Conservation (phyloP, 768 basidiomycete species). For the Leccinum truebloodii region DNA sequence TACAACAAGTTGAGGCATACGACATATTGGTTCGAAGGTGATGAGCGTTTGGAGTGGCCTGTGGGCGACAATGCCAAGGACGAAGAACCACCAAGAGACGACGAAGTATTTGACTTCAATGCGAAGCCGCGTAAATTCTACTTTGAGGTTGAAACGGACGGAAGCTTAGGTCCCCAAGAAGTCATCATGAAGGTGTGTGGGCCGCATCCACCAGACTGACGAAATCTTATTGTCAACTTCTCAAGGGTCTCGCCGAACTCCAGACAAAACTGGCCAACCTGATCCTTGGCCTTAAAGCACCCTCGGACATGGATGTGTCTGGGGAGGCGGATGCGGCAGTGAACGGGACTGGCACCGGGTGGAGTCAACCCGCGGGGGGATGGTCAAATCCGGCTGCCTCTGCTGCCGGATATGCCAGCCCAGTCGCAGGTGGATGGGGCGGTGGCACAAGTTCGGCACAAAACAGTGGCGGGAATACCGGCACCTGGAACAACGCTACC, state of each 20-base stretch:
- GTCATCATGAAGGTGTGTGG: slow-evolving; percentile 76
- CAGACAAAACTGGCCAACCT: slow-evolving; percentile 81
- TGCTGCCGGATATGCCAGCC: slow-evolving; percentile 33
- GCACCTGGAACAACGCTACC: slow-evolving; percentile 22
- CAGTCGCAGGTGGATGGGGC: slow-evolving; percentile 34
- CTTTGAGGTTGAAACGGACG: slow-evolving; percentile 92
- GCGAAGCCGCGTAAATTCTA: slow-evolving; percentile 92
- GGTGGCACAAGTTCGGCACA: slow-evolving; percentile 29
- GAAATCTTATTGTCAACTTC: slow-evolving; percentile 1
- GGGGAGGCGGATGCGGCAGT: slow-evolving; percentile 37
- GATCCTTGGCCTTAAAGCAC: slow-evolving; percentile 70
- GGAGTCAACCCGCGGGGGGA: slow-evolving; percentile 25
- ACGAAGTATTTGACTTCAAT: slow-evolving; percentile 83
- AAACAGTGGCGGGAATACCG: slow-evolving; percentile 19
- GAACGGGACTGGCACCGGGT: slow-evolving; percentile 25
- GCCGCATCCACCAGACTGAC: background rate
- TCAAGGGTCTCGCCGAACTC: slow-evolving; percentile 72
- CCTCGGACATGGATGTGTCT: slow-evolving; percentile 56
- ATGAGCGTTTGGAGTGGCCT: slow-evolving; percentile 88
- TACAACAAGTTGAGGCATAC: slow-evolving; percentile 97
- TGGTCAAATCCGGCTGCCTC: slow-evolving; percentile 33
- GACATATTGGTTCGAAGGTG: slow-evolving; percentile 88
- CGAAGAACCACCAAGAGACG: slow-evolving; percentile 78
- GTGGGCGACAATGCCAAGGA: slow-evolving; percentile 82
- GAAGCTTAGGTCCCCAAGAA: slow-evolving; percentile 85